These are phyloP conservation scores for Singerocomus inundabilis DNA, from an alignment of 1,284 basidiomycete genomes.

Conservation along the genomic window DNA sequence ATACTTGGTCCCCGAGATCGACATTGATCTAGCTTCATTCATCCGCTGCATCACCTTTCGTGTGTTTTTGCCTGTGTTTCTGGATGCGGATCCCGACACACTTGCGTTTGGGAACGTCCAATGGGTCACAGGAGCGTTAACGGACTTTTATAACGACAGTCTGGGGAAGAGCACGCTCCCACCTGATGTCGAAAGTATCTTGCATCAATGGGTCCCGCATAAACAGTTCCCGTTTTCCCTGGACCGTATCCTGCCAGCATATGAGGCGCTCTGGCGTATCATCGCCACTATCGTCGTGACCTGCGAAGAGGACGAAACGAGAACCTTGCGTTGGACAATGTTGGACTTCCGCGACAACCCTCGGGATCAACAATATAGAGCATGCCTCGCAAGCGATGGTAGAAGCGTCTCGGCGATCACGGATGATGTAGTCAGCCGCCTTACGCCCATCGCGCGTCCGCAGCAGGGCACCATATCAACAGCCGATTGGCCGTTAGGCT, in stretches of 20 bases:
- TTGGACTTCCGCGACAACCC: slow-evolving; percentile 41
- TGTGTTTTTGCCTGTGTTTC: slow-evolving; percentile 40
- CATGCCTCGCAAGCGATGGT: slow-evolving; percentile 4
- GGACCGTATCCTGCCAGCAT: slow-evolving; percentile 53
- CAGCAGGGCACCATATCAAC: slow-evolving; percentile 22
- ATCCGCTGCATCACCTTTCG: slow-evolving; percentile 45
- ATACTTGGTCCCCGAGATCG: slow-evolving; percentile 9
- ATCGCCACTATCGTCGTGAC: slow-evolving; percentile 42
- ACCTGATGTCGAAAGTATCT: slow-evolving; percentile 31
- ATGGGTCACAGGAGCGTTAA: slow-evolving; percentile 37
- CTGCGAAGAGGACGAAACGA: slow-evolving; percentile 29
- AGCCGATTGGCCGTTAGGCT: slow-evolving; percentile 16
- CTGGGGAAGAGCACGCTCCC: slow-evolving; percentile 9
- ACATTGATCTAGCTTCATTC: slow-evolving; percentile 37
- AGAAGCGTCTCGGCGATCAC: slow-evolving; percentile 43
- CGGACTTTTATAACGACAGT: slow-evolving; percentile 39
- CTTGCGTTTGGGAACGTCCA: slow-evolving; percentile 35
- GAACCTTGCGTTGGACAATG: slow-evolving; percentile 32
- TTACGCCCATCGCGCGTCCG: slow-evolving; percentile 49
- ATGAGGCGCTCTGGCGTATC: slow-evolving; percentile 63
- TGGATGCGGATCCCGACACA: slow-evolving; percentile 35
- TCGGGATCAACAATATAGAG: slow-evolving; percentile 34
- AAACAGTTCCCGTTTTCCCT: slow-evolving; percentile 40
- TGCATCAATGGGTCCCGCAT: slow-evolving; percentile 37
- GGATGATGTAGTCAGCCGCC: slow-evolving; percentile 44